Conservation (phyloP, 2,329 filamentous ascomycete species). For the Colletotrichum lindemuthianum region DNA sequence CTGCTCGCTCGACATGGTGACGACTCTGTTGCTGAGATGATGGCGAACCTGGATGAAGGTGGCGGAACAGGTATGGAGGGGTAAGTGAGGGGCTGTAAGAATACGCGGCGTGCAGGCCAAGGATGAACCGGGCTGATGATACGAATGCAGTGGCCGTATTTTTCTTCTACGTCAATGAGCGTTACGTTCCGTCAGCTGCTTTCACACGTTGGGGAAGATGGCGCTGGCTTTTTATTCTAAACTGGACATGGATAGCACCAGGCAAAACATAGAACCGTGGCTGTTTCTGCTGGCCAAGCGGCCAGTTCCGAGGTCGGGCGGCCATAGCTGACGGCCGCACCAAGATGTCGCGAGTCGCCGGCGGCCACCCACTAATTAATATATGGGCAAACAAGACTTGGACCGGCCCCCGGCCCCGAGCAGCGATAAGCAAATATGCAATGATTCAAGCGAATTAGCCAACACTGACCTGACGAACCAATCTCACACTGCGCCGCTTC, state of each 20-base stretch:
- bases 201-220: too few species aligned
- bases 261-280: slow-evolving; percentile 16
- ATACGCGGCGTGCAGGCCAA: too few species aligned
- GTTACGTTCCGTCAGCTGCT: too few species aligned
- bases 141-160: too few species aligned
- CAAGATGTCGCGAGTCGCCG: slow-evolving; percentile 7
- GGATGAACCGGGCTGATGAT: too few species aligned
- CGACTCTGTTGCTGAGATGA: too few species aligned
- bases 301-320: slow-evolving; percentile 46
- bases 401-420: too few species aligned
- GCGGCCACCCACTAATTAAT: slow-evolving; percentile 15
- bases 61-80: slow-evolving; percentile 8
- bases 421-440: slow-evolving; percentile 28
- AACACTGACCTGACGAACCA: slow-evolving; percentile 15
- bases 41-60: background rate
- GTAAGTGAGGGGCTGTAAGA: slow-evolving; percentile 8
- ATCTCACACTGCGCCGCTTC: slow-evolving; percentile 10
- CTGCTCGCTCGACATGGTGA: slow-evolving; percentile 51
- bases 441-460: slow-evolving; percentile 32
- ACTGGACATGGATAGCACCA: too few species aligned
- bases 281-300: slow-evolving; percentile 32
- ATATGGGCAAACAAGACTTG: background rate
- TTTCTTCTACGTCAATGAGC: too few species aligned
- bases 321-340: slow-evolving; percentile 25
- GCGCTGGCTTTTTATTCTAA: too few species aligned